These are phyloP conservation scores for Trifolium pratense DNA, from an alignment of 306 rosid genomes.

Conservation along the genomic window DNA sequence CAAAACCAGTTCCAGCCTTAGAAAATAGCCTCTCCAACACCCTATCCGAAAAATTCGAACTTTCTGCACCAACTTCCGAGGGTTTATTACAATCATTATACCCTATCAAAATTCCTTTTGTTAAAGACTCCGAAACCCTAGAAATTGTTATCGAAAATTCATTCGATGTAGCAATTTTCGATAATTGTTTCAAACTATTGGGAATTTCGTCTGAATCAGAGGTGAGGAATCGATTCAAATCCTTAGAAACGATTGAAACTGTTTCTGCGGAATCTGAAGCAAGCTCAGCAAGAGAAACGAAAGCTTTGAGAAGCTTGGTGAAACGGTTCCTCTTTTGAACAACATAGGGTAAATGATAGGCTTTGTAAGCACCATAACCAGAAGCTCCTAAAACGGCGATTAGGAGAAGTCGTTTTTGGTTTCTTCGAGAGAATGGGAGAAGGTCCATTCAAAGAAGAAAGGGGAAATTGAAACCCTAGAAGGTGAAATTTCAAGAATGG, in stretches of 20 bases:
- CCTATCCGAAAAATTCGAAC: conserved; percentile 50
- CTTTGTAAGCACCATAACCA: conserved; percentile 71
- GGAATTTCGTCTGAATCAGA: conserved; percentile 88
- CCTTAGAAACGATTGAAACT: conserved; percentile 60
- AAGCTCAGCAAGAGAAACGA: conserved; percentile 64
- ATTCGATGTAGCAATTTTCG: conserved; percentile 67
- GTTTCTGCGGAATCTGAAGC: conserved; percentile 72
- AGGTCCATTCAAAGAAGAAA: conserved; percentile 56
- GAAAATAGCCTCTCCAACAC: conserved; percentile 66
- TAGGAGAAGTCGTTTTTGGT: conserved; percentile 60
- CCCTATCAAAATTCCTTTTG: conserved; percentile 67
- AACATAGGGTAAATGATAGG: conserved; percentile 67
- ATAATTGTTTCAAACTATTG: conserved; percentile 72
- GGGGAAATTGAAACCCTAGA: conserved; percentile 32
- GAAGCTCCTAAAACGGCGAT: conserved; percentile 68
- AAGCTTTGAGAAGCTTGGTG: conserved; percentile 60
- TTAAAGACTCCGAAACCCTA: conserved; percentile 61
- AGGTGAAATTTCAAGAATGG: no score
- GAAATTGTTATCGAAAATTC: conserved; percentile 60
- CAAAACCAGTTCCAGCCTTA: conserved; percentile 81
- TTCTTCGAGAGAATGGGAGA: conserved; percentile 53
- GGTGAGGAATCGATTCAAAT: conserved; percentile 62
- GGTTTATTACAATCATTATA: conserved; percentile 26
- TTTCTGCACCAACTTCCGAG: conserved; percentile 28
- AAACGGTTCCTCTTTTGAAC: conserved; percentile 56